Base-by-base conservation (phyloP, 2,329 filamentous ascomycete species). In the Diaporthe velutina region DNA sequence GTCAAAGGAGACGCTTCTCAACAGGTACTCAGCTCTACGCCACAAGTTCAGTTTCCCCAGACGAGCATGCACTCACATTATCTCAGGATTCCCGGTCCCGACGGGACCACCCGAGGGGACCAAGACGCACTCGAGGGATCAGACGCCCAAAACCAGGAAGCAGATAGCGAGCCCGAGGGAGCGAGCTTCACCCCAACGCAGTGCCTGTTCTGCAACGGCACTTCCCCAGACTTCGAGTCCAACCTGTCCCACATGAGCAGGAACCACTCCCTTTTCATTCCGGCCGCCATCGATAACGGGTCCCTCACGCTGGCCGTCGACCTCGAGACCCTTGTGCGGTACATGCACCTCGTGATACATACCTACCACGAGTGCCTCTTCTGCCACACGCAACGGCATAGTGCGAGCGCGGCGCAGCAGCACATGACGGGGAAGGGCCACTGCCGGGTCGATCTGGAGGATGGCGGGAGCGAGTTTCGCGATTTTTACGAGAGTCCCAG, bases 341-440 rank as follows among this genome's bases (percentile, higher is more conserved):
- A 88, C 70, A 79, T 89, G 0, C 82, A 85, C 67, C 80, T 87
- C 8, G 79, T 89, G 19, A 84, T 89, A 28, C 83, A 79, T 19
- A 82, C 78, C 0, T 88, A 87, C 64, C 79, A 82, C 45, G 86
- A 88, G 78, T 90, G 88, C 71, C 81, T 89, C 45, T 83, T 82
- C 28, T 89, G 88, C 75, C 85, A 85, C 4, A 85, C 81, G 30
- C 79, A 83, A 38, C 82, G 85, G 42, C 78, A 78, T 2, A 86
- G 82, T 0, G 80, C 80, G 0, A 80, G 85, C 55, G 88, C 83
- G 0, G 84, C 85, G 1, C 85, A 86, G 75, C 85, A 87, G 54
- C 88, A 88, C 61, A 88, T 88, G 86, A 76, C 80, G 1, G 82
- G 78, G 4, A 87, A 86, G 64, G 84, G 84, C 0, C 86, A 88